Base-by-base conservation (phyloP, 2,329 filamentous ascomycete species). In the Pseudogymnoascus sp. region DNA sequence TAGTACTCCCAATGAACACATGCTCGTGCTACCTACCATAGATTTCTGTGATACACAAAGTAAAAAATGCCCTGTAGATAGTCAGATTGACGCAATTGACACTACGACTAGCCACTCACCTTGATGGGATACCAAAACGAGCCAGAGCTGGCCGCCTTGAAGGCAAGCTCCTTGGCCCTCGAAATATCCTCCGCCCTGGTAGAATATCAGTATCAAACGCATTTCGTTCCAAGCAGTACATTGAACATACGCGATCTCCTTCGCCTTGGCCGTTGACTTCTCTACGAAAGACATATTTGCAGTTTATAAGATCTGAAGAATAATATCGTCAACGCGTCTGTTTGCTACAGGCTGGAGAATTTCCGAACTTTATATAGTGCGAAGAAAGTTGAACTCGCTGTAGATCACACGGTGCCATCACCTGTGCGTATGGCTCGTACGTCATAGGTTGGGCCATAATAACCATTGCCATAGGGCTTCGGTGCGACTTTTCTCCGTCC, bases 81-180 rank as follows among this genome's bases (percentile, higher is more conserved):
- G 60, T 65, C 31, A 65, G 66, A 61, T 66, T 61, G 38, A 38
- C 14, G 35, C 61, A 26, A 45, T 55, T 39, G 39, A 63, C 16
- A 37, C 31, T 23, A 29, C n/a, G 14, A 26, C 21, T 14, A 10
- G 19, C 23, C n/a, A 33, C 14, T 6, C 72, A 82, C 81, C 78
- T 83, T 92, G 75, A 97, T 81, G 26, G 93, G 93, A 75, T 96
- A 97, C 66, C 95, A 75, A 72, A 94, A 96, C 23, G 92, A 85
- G 59, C 86, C 84, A 66, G 91, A 96, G 69, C 81, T 84, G 60
- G 86, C 83, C 33, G 91, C 90, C 70, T 91, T 85, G 41, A 81
- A 76, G 43, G 90, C 80, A 38, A 92, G 78, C 14, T 75, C 75
- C 67, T 79, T 84, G 62, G 89, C 83, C 66, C 86, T 85, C 65